These are phyloP conservation scores for Russula sp. DNA, from an alignment of 768 basidiomycete species.

Conservation along the genomic window DNA sequence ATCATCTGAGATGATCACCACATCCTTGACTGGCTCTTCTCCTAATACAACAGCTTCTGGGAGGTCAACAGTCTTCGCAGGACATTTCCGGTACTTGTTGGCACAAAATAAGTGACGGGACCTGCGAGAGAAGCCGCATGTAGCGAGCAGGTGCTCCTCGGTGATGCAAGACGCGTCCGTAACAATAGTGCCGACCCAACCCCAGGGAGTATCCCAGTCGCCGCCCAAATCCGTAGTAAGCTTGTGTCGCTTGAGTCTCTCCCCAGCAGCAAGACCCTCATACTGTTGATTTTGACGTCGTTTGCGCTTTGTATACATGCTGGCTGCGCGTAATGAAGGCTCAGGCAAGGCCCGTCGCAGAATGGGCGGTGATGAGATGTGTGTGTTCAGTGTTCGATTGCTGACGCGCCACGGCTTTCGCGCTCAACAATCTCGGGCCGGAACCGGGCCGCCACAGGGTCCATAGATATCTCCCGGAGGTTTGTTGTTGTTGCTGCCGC, in stretches of 20 bases:
- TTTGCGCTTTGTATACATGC: constrained; percentile 57
- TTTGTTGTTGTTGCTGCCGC: too few species aligned
- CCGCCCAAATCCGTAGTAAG: constrained; percentile 35
- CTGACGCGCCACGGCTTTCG: constrained; percentile 2
- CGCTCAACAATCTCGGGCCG: constrained; percentile 10
- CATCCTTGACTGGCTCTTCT: constrained; percentile 51
- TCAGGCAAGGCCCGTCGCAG: neutral
- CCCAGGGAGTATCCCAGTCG: constrained; percentile 49
- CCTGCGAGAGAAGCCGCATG: constrained; percentile 58
- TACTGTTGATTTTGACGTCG: constrained; percentile 40
- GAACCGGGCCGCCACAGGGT: neutral
- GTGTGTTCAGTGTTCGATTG: constrained; percentile 1
- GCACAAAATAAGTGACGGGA: constrained; percentile 49
- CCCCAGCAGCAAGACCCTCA: constrained; percentile 55
- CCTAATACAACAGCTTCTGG: constrained; percentile 24
- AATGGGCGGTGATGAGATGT: neutral
- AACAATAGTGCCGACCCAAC: constrained; percentile 73
- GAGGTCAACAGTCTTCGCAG: constrained; percentile 22
- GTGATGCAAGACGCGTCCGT: constrained; percentile 53
- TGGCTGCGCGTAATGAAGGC: constrained; percentile 15
- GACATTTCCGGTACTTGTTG: constrained; percentile 44
- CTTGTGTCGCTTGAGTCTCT: constrained; percentile 54
- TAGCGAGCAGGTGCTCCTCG: constrained; percentile 53
- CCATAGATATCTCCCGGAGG: too few species aligned
- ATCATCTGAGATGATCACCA: constrained; percentile 68